A percentile compares a stretch with the other conserved stretches of the same genome.
These are phyloP conservation scores for Chlorella sp. DNA, from an alignment of 139 green algal species.

Conservation along the genomic window DNA sequence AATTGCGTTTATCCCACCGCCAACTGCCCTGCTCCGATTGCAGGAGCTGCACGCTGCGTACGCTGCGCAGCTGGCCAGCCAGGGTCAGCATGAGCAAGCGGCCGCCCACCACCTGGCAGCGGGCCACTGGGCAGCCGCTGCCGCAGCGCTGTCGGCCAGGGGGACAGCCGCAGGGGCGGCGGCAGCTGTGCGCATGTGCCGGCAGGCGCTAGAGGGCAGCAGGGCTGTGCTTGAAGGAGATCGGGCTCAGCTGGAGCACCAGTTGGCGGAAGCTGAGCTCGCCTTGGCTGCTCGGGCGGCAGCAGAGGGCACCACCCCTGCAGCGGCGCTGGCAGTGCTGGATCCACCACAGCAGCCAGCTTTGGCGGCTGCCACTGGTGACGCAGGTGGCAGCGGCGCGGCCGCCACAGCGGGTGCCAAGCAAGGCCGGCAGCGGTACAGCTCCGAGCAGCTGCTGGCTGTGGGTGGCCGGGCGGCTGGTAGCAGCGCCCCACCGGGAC, in stretches of 20 bases:
- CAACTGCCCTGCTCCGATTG: neutral
- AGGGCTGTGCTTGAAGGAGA: neutral
- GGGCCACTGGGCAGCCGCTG: constrained; percentile 13
- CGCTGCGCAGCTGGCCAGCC: constrained; percentile 20
- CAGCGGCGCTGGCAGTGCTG: neutral
- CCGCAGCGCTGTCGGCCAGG: neutral
- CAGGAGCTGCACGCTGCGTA: constrained; percentile 31
- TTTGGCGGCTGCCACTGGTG: neutral
- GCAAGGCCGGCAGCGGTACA: neutral
- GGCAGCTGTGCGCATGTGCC: neutral
- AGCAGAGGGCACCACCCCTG: neutral
- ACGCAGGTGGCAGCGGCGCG: neutral
- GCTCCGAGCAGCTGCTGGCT: neutral
- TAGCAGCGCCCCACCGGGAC: too few relatives aligned
- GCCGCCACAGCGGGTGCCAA: neutral
- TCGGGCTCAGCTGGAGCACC: neutral
- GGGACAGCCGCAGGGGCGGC: neutral
- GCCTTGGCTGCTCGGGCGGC: neutral
- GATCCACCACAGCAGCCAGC: neutral
- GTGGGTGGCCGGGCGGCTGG: neutral
- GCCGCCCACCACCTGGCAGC: constrained; percentile 26
- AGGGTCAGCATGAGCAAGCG: constrained; percentile 12
- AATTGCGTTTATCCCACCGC: neutral
- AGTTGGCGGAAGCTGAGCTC: neutral
- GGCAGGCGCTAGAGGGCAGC: neutral